Conservation (phyloP, 805 yeast species). For the Yarrowia phangngaensis region DNA sequence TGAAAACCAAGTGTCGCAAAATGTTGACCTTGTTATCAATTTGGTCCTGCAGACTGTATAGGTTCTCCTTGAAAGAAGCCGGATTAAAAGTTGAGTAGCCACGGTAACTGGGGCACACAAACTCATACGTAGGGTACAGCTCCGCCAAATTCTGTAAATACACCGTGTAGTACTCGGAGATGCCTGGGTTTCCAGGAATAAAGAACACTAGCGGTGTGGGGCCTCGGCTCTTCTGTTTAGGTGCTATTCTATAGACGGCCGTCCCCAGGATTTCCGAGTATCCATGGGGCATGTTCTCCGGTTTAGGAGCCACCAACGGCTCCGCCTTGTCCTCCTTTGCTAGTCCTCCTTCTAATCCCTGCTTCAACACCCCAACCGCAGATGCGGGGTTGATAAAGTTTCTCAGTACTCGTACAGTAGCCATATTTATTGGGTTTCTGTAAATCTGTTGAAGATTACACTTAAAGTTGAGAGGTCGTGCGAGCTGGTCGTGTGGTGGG, state of each 20-base stretch:
- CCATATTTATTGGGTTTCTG: not conserved
- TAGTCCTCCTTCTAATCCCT: slow-evolving; percentile 18
- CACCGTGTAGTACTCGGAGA: slow-evolving; percentile 58
- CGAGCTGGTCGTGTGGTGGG: no score
- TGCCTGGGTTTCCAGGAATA: slow-evolving; percentile 77
- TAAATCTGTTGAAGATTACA: slow-evolving; percentile 25
- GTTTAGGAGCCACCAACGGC: slow-evolving; percentile 10
- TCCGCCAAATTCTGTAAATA: slow-evolving; percentile 48
- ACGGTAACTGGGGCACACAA: slow-evolving; percentile 61
- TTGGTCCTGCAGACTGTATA: slow-evolving; percentile 48
- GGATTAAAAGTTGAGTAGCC: slow-evolving; percentile 45
- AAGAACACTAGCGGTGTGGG: slow-evolving; percentile 48
- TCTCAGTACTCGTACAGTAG: slow-evolving; percentile 19
- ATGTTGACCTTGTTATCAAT: slow-evolving; percentile 54
- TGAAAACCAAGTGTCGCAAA: slow-evolving; percentile 40
- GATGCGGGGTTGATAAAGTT: slow-evolving; percentile 24
- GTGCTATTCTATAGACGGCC: slow-evolving; percentile 13
- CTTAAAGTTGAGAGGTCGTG: no score
- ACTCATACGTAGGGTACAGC: slow-evolving; percentile 47
- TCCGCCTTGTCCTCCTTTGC: slow-evolving; percentile 2
- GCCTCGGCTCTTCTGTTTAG: slow-evolving; percentile 4
- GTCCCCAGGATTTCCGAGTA: slow-evolving; percentile 21
- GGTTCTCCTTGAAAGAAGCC: slow-evolving; percentile 10
- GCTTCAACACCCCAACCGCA: slow-evolving; percentile 8
- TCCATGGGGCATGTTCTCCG: slow-evolving; percentile 5